Conservation (phyloP, 192 early-diverging fungal species). For the Coemansia sp. region DNA sequence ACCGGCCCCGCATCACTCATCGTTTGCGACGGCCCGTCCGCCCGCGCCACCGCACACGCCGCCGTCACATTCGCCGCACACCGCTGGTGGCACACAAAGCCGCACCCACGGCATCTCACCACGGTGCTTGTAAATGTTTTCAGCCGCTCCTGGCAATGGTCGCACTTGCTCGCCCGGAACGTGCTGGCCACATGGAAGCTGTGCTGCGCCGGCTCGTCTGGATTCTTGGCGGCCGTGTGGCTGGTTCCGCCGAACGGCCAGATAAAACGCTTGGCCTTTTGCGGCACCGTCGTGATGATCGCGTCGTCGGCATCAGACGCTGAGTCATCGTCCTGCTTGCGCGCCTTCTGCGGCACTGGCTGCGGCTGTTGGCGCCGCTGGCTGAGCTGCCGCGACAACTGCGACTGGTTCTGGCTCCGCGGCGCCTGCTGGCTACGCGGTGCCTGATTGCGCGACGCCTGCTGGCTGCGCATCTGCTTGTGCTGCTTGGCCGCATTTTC, state of each 20-base stretch:
- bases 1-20: conserved; percentile 6
- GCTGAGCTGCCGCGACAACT: conserved; percentile 27
- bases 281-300: conserved; percentile 47
- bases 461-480: conserved; percentile 7
- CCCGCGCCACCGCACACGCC: conserved; percentile 17
- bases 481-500: background rate
- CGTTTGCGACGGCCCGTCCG: background rate
- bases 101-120: conserved; percentile 47
- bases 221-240: conserved; percentile 7
- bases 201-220: conserved; percentile 24
- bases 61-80: conserved; percentile 44
- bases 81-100: conserved; percentile 54
- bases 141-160: conserved; percentile 49
- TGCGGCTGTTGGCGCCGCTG: conserved; percentile 27
- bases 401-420: background rate
- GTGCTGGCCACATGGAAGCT: conserved; percentile 48
- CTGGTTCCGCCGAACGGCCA: conserved; percentile 47
- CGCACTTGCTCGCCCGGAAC: conserved; percentile 47
- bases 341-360: conserved; percentile 12
- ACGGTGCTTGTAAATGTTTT: conserved; percentile 45
- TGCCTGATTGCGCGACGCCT: background rate
- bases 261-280: conserved; percentile 54
- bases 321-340: conserved; percentile 29
- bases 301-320: conserved; percentile 50
- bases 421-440: background rate